Evolutionary conservation across 2,329 filamentous ascomycete genomes (phyloP).

Genomic region (Byssothecium circinans): DNA sequence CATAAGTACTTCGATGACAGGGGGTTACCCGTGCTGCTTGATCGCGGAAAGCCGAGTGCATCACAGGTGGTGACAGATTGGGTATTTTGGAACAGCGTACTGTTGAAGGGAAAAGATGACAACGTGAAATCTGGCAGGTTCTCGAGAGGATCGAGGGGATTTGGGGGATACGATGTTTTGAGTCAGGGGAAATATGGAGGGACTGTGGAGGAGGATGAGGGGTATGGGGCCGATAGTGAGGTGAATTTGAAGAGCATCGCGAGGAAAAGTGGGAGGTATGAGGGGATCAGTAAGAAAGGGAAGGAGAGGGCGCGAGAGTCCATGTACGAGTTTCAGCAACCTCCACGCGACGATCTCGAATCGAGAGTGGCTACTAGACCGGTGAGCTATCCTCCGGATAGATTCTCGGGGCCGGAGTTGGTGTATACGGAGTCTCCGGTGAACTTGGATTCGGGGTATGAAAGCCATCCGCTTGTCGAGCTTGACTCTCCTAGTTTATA

Average conservation of each 20-base stretch:
- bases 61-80: background rate
- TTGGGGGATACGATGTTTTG: background rate
- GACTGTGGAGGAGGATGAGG: too few species aligned
- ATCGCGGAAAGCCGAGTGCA: background rate
- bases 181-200: background rate
- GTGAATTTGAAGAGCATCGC: background rate
- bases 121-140: background rate
- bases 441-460: background rate
- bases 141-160: background rate
- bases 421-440: background rate
- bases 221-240: background rate
- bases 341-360: background rate
- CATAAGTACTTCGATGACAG: background rate
- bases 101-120: background rate
- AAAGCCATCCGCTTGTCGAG: background rate
- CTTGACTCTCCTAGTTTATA: too few species aligned
- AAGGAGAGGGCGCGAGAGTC: background rate
- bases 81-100: constrained; percentile 5
- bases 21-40: background rate
- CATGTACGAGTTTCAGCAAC: background rate
- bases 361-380: background rate
- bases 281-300: background rate
- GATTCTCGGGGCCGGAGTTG: background rate
- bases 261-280: background rate
- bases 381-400: background rate